Evolutionary conservation across 2,329 filamentous ascomycete species (phyloP), one percentile per base, ranked within the genome.

Genomic region (Botryosphaeria agaves): DNA sequence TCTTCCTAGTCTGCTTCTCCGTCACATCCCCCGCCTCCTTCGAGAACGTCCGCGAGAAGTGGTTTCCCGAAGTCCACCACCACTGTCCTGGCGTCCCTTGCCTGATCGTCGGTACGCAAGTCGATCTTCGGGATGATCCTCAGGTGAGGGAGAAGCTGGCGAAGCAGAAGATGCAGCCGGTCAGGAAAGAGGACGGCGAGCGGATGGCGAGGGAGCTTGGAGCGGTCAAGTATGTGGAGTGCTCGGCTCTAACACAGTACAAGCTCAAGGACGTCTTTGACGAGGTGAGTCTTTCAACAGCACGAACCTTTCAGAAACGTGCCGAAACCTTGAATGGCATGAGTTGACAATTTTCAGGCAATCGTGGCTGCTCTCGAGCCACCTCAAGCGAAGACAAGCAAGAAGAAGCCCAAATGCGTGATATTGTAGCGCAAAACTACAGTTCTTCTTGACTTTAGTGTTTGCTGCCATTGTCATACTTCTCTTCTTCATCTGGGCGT

Each of bases 191-290:
- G 55, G 85, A 94, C 42, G 89, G 89, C 31, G 87, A 95, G 56
- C 69, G 75, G 44, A 94, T 95, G 83, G 87, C 89, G 3, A 93
- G 87, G 64, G 87, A 95, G 39, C 62, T 95, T n/a, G 84, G 84
- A 37, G 89, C 89, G 4, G 83, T 98, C 46, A 95, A 94, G 66
- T 98, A 98, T 47, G 89, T 95, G 40, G 89, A 98, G 62, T 98
- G 89, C 64, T 94, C 85, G 52, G 89, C 89, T 34, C 62, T 98
- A 55, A 95, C 89, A 38, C 89, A 98, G 64, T 94, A 85, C 63
- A 94, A 94, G 62, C 63, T 98, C 41, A 98, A 98, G 68, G 89
- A 95, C 51, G 89, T 98, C 12, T 98, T 98, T 58, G 89, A 98
- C 49, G 89, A 95, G 79, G 85, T 93, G 69, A 44, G 69, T 50